Percentiles rank a stretch among this genome's conserved stretches.
Evolutionary conservation across 2,329 filamentous ascomycete species (phyloP).

Genomic region (Ceratocystis alfenasii): DNA sequence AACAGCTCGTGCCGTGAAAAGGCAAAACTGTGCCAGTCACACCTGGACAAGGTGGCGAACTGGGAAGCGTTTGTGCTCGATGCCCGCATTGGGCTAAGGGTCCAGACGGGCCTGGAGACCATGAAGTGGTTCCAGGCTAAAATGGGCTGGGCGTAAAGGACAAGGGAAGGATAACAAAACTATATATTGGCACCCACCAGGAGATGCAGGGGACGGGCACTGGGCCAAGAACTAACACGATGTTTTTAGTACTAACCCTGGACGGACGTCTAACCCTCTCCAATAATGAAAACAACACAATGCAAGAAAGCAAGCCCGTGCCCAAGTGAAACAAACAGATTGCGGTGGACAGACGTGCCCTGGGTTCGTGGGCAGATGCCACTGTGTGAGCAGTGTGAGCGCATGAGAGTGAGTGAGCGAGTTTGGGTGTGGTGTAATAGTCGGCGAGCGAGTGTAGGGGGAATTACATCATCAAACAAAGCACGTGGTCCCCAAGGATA

Average conservation of each 20-base stretch:
- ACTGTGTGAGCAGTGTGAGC: neutral
- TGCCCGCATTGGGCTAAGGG: conserved; percentile 59
- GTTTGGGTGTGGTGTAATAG: neutral
- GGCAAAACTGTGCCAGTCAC: conserved; percentile 49
- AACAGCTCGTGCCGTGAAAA: conserved; percentile 36
- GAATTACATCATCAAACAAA: neutral
- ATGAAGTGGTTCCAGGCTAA: conserved; percentile 43
- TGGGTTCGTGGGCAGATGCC: neutral
- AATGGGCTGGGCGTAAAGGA: conserved; percentile 29
- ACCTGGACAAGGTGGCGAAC: conserved; percentile 53
- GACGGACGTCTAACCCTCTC: neutral
- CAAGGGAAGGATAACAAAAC: neutral
- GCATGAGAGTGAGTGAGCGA: no score
- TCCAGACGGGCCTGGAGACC: conserved; percentile 57
- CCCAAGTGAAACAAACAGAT: neutral
- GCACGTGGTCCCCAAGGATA: neutral
- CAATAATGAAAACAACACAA: neutral
- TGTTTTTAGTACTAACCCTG: neutral
- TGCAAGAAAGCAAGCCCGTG: neutral
- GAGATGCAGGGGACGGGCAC: neutral
- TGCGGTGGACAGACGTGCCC: neutral
- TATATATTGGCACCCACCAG: no score
- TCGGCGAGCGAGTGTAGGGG: neutral
- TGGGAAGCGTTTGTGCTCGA: conserved; percentile 67
- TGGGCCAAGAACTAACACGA: neutral